These are phyloP conservation scores for Yamadazyma olivae DNA, from an alignment of 805 yeast species.

Conservation along the genomic window DNA sequence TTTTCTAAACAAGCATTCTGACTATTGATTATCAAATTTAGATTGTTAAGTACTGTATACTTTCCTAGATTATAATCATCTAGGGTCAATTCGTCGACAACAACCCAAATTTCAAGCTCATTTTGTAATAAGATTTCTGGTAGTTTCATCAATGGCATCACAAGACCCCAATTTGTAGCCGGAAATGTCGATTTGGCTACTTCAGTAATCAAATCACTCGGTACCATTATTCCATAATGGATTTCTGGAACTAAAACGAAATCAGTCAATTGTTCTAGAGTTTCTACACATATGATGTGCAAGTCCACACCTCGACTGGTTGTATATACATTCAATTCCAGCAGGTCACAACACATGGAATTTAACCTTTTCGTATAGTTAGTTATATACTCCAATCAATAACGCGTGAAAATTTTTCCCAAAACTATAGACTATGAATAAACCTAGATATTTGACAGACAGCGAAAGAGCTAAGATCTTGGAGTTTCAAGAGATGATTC, in stretches of 20 bases:
- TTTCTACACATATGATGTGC: neutral
- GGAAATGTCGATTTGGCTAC: too few relatives aligned
- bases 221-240: neutral
- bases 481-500: conserved; percentile 91
- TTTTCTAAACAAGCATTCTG: conserved; percentile 1
- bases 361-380: neutral
- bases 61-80: neutral
- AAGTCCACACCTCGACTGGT: too few relatives aligned
- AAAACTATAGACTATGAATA: conserved; percentile 24
- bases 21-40: conserved; percentile 1
- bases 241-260: neutral
- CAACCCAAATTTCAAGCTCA: neutral
- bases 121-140: neutral
- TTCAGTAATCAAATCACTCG: too few relatives aligned
- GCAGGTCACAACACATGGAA: neutral
- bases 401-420: conserved; percentile 1
- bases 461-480: conserved; percentile 81
- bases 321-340: too few relatives aligned
- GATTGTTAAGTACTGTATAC: neutral
- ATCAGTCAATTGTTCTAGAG: neutral
- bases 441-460: conserved; percentile 74
- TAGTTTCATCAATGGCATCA: neutral
- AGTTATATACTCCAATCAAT: too few relatives aligned
- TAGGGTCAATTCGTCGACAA: neutral
- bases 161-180: neutral